Base-by-base conservation (phyloP, 371 early-diverging fungal genomes). In the Funneliformis caledonium region DNA sequence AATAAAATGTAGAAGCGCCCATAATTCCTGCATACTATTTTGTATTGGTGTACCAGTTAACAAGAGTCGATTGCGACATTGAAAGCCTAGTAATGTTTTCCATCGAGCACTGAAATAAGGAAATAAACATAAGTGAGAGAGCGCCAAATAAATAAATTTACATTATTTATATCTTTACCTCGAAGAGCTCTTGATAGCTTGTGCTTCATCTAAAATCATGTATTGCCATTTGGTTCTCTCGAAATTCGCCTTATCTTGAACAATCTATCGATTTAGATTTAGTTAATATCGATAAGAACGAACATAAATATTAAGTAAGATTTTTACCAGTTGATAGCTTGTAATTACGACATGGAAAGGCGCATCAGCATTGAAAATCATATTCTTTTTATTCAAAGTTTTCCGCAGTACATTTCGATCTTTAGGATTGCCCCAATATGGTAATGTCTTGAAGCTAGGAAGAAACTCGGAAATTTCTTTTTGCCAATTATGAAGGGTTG, bases 151-250 rank as follows among this genome's bases (percentile, higher is more conserved):
- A 8, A 31, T 50, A 80, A 16, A 5, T 45, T 26, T 16, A 31
- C 4, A 19, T 2, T 42, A n/a, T 50, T 72, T 33, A 12, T 4
- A 75, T 56, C 2, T 7, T 43, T 73, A 79, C 80, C 80, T 93
- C 1, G 91, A 84, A 14, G 94, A 95, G 84, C 95, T 96, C 86
- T 99, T 99, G 84, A 99, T 98, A 11, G 98, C 98, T 83, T 98
- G 98, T 4, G 99, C 99, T 87, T 98, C 99, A 87, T 99, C 99
- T 42, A 98, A 87, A 69, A 99, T 92, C 98, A 99, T 97, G 84
- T 98, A 99, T 88, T 98, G 96, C 98, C 98, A 99, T 85, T 96
- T 96, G 81, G 96, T 92, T 43, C 95, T 91, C 82, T 92, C 92
- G 76, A 99, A 92, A 81, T 96, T 94, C 68, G 91, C 90, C 60